Percentiles rank a stretch among this genome's conserved stretches.
These are phyloP conservation scores for Tetrahymena borealis DNA, from an alignment of 73 alveolate genomes.

Conservation along the genomic window DNA sequence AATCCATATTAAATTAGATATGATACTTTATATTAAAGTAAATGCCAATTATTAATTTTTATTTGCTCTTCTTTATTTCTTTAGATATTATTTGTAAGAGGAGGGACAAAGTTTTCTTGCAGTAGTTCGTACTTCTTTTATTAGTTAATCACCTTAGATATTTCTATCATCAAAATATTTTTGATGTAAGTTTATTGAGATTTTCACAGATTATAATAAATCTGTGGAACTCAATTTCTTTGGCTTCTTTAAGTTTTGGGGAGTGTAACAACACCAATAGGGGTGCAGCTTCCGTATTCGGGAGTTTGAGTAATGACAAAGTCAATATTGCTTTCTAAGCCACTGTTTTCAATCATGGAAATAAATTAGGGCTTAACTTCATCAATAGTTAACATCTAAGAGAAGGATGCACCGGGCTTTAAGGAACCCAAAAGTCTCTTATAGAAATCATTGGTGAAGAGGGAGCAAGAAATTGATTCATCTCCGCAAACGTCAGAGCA, in stretches of 20 bases:
- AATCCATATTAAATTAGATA: too few relatives aligned
- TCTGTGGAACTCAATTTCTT: slow-evolving; percentile 1
- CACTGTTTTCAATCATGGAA: background rate
- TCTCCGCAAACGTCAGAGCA: background rate
- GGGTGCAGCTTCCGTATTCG: background rate
- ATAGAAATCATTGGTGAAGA: background rate
- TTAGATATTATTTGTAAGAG: background rate
- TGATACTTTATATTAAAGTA: too few relatives aligned
- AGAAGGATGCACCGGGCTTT: background rate
- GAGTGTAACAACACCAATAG: background rate
- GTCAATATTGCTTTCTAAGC: background rate
- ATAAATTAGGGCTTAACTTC: background rate
- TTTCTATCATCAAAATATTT: background rate
- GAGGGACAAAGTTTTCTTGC: background rate
- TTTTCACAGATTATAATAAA: background rate
- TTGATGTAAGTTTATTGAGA: background rate
- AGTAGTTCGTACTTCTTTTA: background rate
- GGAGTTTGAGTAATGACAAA: background rate
- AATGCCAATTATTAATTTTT: background rate
- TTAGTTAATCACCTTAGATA: background rate
- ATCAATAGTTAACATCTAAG: background rate
- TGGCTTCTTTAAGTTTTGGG: background rate
- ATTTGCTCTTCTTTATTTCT: background rate
- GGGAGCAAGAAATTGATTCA: background rate
- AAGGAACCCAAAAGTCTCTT: background rate